These are phyloP conservation scores for Kwoniella sp. DNA, from an alignment of 768 basidiomycete species.

Conservation along the genomic window DNA sequence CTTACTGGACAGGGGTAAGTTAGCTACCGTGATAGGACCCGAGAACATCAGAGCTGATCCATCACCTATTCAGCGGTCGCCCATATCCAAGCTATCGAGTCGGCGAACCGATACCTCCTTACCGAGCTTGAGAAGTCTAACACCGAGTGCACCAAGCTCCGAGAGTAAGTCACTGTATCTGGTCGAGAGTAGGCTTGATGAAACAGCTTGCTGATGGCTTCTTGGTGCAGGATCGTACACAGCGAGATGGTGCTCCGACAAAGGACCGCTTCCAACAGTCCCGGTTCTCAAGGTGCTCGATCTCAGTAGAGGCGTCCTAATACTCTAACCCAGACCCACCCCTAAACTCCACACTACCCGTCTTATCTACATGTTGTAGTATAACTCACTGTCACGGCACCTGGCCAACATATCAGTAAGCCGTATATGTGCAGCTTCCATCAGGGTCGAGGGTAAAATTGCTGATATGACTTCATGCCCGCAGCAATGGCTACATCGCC, in stretches of 20 bases:
- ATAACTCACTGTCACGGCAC: no score
- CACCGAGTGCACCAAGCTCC: constrained; percentile 23
- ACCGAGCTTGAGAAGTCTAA: constrained; percentile 13
- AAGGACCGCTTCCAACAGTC: constrained; percentile 16
- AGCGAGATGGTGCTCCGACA: constrained; percentile 15
- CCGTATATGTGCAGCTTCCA: no score
- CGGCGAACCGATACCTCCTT: constrained; percentile 35
- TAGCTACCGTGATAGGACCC: constrained; percentile 2
- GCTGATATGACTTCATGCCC: no score
- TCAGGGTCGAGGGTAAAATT: no score
- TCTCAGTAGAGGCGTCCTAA: constrained; percentile 3
- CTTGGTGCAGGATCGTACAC: constrained; percentile 10
- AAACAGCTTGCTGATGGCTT: neutral
- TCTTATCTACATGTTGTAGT: no score
- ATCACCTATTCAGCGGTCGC: constrained; percentile 64
- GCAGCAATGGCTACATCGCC: no score
- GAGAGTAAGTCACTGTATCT: constrained; percentile 27
- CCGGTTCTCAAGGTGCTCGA: neutral
- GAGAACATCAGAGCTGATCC: neutral
- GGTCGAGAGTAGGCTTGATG: neutral
- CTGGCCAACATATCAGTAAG: no score
- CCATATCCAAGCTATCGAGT: constrained; percentile 82
- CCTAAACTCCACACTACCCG: no score
- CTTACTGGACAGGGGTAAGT: constrained; percentile 78
- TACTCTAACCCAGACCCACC: no score